Evolutionary conservation across 306 rosid genomes (phyloP).

Genomic region (Rosa lucieae): DNA sequence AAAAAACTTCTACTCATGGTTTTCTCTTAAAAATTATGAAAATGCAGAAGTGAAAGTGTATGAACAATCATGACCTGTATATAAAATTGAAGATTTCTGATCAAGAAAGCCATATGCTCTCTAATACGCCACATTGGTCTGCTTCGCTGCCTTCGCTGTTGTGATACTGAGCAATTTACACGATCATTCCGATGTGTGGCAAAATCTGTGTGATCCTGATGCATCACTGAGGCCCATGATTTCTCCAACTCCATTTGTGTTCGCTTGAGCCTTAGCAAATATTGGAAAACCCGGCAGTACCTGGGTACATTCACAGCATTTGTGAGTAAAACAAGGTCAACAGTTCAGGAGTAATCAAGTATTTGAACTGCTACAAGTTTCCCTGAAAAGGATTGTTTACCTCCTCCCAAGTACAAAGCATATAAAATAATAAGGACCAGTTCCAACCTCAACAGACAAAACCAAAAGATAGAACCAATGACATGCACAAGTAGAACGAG

Average conservation of each 20-base stretch:
- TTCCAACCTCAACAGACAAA: slow-evolving; percentile 10
- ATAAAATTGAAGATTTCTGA: slow-evolving; percentile 97
- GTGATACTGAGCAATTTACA: slow-evolving; percentile 49
- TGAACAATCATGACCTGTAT: slow-evolving; percentile 61
- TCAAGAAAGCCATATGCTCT: slow-evolving; percentile 90
- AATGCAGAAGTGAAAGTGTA: slow-evolving; percentile 12
- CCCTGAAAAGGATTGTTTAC: not conserved
- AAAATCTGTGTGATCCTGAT: slow-evolving; percentile 85
- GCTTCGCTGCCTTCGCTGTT: slow-evolving; percentile 52
- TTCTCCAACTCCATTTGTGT: slow-evolving; percentile 99
- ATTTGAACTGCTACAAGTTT: slow-evolving; percentile 1
- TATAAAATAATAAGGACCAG: not conserved
- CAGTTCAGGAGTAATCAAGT: slow-evolving; percentile 21
- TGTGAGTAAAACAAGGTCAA: slow-evolving; percentile 14
- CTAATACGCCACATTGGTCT: slow-evolving; percentile 94
- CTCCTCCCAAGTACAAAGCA: not conserved
- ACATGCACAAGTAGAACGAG: slow-evolving; percentile 23
- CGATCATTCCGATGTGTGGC: slow-evolving; percentile 50
- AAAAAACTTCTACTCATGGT: not conserved
- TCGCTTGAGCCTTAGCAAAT: slow-evolving; percentile 81
- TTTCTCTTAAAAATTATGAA: not conserved
- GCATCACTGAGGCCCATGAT: slow-evolving; percentile 93
- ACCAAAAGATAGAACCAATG: slow-evolving; percentile 23
- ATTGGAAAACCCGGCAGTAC: slow-evolving; percentile 84
- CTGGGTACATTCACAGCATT: slow-evolving; percentile 39